Evolutionary conservation across 768 basidiomycete species (phyloP).

Genomic region (Leccinum barrowsii): DNA sequence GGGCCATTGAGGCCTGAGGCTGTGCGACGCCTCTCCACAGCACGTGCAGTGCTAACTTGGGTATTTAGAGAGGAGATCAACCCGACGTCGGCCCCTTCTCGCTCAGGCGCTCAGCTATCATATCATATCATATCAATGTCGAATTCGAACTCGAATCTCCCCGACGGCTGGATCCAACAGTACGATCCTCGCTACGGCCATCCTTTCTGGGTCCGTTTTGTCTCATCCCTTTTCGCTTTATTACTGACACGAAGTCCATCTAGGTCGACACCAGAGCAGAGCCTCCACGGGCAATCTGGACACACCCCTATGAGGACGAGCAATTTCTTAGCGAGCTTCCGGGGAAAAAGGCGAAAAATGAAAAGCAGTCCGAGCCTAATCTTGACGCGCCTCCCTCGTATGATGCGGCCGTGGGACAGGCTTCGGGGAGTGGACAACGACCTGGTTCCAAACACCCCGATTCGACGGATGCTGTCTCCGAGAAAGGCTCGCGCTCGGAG

Average conservation of each 20-base stretch:
- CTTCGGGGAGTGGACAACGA: slow-evolving; percentile 20
- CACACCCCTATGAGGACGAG: slow-evolving; percentile 69
- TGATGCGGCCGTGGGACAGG: slow-evolving; percentile 26
- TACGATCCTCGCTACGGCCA: slow-evolving; percentile 40
- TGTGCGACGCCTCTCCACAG: slow-evolving; percentile 12
- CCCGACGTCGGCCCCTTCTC: not conserved
- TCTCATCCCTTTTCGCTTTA: not conserved
- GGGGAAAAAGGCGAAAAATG: slow-evolving; percentile 38
- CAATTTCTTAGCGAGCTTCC: slow-evolving; percentile 57
- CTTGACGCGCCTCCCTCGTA: slow-evolving; percentile 28
- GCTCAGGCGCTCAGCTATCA: not conserved
- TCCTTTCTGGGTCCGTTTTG: slow-evolving; percentile 46
- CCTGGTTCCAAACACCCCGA: not conserved
- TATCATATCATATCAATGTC: slow-evolving; percentile 13
- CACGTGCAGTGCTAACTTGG: slow-evolving; percentile 3
- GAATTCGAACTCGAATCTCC: slow-evolving; percentile 39
- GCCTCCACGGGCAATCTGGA: slow-evolving; percentile 69
- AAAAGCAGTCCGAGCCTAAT: not conserved
- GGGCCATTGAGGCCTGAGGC: not conserved
- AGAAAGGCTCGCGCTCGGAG: slow-evolving; percentile 7
- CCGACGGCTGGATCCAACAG: slow-evolving; percentile 56
- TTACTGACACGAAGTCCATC: not conserved
- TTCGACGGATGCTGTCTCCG: not conserved
- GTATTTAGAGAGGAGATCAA: not conserved
- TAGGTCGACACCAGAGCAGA: slow-evolving; percentile 62